phyloP scores from a whole-genome alignment of 1,139 yeast species.

The Geotrichum reessii region DNA sequence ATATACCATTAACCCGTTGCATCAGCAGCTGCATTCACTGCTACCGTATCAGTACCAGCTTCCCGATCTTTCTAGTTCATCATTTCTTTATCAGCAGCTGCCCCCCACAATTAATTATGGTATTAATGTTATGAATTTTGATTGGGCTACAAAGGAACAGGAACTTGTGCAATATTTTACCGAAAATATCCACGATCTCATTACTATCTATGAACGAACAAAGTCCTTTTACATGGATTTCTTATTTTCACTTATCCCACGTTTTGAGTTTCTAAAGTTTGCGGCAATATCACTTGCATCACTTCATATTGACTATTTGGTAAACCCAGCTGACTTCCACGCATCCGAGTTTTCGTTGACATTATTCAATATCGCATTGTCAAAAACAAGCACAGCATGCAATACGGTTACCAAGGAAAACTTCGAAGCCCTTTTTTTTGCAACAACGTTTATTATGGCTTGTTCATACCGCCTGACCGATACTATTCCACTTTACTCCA shows the following conservation, averaged over 20 bases:
- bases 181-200: background rate
- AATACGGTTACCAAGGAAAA: background rate
- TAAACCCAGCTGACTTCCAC: background rate
- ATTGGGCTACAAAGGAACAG: constrained; percentile 5
- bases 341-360: constrained; percentile 9
- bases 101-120: background rate
- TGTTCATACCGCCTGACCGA: constrained; percentile 9
- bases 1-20: background rate
- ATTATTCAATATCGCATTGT: constrained; percentile 10
- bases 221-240: constrained; percentile 1
- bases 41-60: background rate
- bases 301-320: constrained; percentile 6
- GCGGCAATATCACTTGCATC: constrained; percentile 8
- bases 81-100: background rate
- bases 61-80: background rate
- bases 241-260: background rate
- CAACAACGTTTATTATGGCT: constrained; percentile 10
- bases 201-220: background rate
- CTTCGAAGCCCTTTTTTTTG: constrained; percentile 13
- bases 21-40: background rate
- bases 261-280: constrained; percentile 3
- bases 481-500: background rate
- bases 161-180: constrained; percentile 6
- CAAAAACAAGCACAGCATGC: constrained; percentile 6
- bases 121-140: background rate